Percentiles rank a stretch among this genome's conserved stretches.
phyloP scores from a whole-genome alignment of 2,329 filamentous ascomycete genomes.

The Epichloe gansuensis region DNA sequence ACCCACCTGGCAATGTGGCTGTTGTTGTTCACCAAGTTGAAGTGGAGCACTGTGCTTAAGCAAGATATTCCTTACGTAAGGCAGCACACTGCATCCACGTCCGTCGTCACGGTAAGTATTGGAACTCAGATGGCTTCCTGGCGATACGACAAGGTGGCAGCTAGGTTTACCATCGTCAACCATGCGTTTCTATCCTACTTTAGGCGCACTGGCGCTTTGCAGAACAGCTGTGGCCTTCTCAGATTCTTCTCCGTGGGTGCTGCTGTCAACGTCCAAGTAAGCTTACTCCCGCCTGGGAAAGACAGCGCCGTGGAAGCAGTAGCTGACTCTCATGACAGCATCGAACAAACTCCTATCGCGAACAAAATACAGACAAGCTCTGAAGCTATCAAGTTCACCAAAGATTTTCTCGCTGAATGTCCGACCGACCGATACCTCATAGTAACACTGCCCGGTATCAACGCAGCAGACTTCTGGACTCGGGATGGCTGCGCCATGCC shows the following conservation, averaged over 20 bases:
- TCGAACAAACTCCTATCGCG: constrained; percentile 21
- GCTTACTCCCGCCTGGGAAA: constrained; percentile 18
- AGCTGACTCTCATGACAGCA: constrained; percentile 13
- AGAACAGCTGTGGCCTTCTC: constrained; percentile 59
- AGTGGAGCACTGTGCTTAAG: not conserved
- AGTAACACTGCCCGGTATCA: constrained; percentile 64
- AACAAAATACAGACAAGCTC: constrained; percentile 38
- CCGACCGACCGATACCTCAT: constrained; percentile 67
- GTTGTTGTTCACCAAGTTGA: not conserved
- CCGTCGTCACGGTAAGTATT: not conserved
- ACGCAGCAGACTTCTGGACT: constrained; percentile 53
- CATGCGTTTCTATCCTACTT: constrained; percentile 45
- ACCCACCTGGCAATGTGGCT: not conserved
- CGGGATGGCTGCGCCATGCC: constrained; percentile 38
- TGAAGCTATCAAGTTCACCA: constrained; percentile 30
- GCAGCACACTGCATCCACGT: not conserved
- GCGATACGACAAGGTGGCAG: constrained; percentile 9
- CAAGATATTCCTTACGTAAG: not conserved
- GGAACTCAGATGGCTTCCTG: constrained; percentile 15
- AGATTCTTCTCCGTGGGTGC: constrained; percentile 78
- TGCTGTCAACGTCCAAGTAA: constrained; percentile 77
- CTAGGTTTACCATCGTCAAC: constrained; percentile 8
- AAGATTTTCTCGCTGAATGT: constrained; percentile 50
- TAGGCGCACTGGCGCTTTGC: constrained; percentile 40
- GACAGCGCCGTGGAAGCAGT: not conserved